These are phyloP conservation scores for Talaromyces proteolyticus DNA, from an alignment of 495 filamentous ascomycete genomes.

Conservation along the genomic window DNA sequence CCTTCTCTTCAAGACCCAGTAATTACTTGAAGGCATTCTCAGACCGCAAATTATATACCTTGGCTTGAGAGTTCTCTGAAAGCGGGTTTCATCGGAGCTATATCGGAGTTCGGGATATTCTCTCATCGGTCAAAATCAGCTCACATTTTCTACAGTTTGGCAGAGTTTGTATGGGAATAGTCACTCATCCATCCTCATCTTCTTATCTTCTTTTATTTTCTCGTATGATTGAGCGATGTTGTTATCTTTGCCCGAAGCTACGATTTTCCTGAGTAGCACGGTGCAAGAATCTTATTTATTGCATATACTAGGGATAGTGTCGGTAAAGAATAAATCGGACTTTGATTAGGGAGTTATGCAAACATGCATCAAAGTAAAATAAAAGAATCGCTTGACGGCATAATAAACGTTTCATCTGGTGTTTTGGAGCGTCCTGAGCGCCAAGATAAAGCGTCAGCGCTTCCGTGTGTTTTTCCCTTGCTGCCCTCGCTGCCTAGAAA, in stretches of 20 bases:
- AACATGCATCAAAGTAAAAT: too few relatives aligned
- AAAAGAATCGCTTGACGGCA: too few relatives aligned
- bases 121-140: neutral
- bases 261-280: neutral
- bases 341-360: too few relatives aligned
- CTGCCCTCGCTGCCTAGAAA: too few relatives aligned
- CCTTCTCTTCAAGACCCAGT: constrained; percentile 98
- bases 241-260: neutral
- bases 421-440: too few relatives aligned
- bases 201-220: constrained; percentile 8
- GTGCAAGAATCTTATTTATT: neutral
- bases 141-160: neutral
- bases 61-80: neutral
- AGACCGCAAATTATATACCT: neutral
- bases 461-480: too few relatives aligned
- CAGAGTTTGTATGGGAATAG: neutral
- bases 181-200: constrained; percentile 12
- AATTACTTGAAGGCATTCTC: constrained; percentile 15
- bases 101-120: neutral
- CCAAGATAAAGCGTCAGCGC: too few relatives aligned
- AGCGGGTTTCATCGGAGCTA: neutral
- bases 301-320: neutral
- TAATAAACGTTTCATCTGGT: too few relatives aligned
- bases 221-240: neutral
- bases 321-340: neutral